Evolutionary conservation across 768 basidiomycete species (phyloP).

Genomic region (Paxillus ammoniavirescens): DNA sequence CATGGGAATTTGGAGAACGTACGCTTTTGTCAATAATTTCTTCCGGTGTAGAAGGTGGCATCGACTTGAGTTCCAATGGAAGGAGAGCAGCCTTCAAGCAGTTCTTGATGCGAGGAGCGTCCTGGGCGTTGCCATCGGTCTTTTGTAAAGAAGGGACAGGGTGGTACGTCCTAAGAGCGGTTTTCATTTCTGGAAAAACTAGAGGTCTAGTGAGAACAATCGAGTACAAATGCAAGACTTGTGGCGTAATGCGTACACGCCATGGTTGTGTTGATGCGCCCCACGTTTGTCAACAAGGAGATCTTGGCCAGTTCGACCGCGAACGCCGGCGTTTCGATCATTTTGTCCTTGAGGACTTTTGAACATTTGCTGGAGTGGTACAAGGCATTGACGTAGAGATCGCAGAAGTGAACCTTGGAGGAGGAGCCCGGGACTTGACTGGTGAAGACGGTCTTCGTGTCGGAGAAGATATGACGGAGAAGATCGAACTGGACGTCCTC

Average conservation of each 20-base stretch:
- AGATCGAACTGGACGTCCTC: slow-evolving; percentile 88
- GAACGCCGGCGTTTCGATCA: slow-evolving; percentile 78
- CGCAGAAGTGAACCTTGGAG: slow-evolving; percentile 67
- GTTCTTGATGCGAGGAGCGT: slow-evolving; percentile 90
- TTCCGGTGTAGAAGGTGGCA: slow-evolving; percentile 70
- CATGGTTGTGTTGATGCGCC: slow-evolving; percentile 90
- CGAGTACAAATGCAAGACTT: slow-evolving; percentile 4
- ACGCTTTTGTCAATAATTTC: slow-evolving; percentile 72
- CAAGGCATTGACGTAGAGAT: slow-evolving; percentile 80
- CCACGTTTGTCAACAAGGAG: slow-evolving; percentile 83
- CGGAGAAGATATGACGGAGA: slow-evolving; percentile 74
- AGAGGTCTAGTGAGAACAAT: slow-evolving; percentile 20
- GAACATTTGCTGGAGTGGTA: slow-evolving; percentile 83
- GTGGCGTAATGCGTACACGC: slow-evolving; percentile 54
- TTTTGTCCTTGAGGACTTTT: slow-evolving; percentile 85
- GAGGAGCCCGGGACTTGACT: slow-evolving; percentile 50
- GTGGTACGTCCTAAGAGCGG: slow-evolving; percentile 84
- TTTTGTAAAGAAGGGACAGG: slow-evolving; percentile 86
- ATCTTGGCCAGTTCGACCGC: slow-evolving; percentile 81
- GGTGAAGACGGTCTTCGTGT: slow-evolving; percentile 69
- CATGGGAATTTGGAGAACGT: slow-evolving; percentile 25
- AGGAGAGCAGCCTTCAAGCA: slow-evolving; percentile 81
- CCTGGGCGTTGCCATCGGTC: slow-evolving; percentile 84
- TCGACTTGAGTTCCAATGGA: slow-evolving; percentile 61
- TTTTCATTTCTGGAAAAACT: slow-evolving; percentile 96